A percentile compares a stretch with the other conserved stretches of the same genome.
Conservation (phyloP, 495 filamentous ascomycete species). For the Aspergillus funiculosus region DNA sequence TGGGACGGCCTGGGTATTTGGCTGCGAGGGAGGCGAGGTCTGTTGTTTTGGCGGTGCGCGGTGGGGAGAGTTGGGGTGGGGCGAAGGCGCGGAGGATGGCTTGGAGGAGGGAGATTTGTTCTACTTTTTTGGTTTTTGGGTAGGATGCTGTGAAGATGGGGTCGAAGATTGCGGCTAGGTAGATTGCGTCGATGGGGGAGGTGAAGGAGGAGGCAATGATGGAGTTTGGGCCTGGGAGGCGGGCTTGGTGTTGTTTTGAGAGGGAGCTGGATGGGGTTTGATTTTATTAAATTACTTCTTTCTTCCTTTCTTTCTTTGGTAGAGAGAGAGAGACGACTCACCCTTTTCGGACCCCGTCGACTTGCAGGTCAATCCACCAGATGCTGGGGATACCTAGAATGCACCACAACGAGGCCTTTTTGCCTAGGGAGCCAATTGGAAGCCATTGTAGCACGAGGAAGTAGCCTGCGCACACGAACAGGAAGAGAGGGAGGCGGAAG, state of each 20-base stretch:
- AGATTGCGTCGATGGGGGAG: constrained; percentile 86
- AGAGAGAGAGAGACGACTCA: constrained; percentile 24
- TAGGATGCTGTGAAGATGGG: constrained; percentile 86
- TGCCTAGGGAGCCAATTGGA: constrained; percentile 68
- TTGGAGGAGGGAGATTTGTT: constrained; percentile 65
- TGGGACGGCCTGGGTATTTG: constrained; percentile 52
- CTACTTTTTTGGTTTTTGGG: constrained; percentile 64
- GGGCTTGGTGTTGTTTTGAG: constrained; percentile 48
- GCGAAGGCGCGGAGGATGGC: constrained; percentile 72
- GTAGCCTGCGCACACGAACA: constrained; percentile 61
- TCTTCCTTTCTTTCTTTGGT: neutral
- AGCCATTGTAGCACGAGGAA: constrained; percentile 81
- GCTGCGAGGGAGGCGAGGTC: constrained; percentile 56
- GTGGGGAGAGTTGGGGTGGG: constrained; percentile 44
- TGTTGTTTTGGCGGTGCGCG: constrained; percentile 47
- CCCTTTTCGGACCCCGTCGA: constrained; percentile 92
- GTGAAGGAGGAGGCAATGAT: constrained; percentile 89
- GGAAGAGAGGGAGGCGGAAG: constrained; percentile 72
- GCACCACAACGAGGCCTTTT: constrained; percentile 81
- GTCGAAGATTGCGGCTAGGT: constrained; percentile 95
- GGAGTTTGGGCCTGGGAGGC: constrained; percentile 67
- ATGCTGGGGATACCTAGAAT: constrained; percentile 81
- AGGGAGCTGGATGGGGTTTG: constrained; percentile 54
- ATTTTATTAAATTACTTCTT: neutral
- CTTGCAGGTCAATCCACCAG: constrained; percentile 96